Evolutionary conservation across 768 basidiomycete species (phyloP).

Genomic region (Pisolithus albus): DNA sequence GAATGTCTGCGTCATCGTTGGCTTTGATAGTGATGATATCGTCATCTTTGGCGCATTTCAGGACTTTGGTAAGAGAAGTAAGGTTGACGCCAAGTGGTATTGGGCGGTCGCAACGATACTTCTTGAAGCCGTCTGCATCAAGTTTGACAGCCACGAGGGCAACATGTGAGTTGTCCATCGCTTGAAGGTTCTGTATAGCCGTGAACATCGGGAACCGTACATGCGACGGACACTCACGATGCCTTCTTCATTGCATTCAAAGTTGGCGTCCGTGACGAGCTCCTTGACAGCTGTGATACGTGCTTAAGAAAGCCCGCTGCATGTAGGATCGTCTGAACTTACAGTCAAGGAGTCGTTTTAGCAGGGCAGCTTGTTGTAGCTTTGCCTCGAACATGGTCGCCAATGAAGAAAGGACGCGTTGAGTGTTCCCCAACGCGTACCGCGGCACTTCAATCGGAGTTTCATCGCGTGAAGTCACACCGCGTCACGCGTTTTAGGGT

Average conservation of each 20-base stretch:
- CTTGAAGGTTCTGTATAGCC: constrained; percentile 67
- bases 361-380: constrained; percentile 75
- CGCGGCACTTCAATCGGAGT: constrained; percentile 32
- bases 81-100: constrained; percentile 90
- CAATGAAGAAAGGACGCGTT: constrained; percentile 13
- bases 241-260: constrained; percentile 94
- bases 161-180: constrained; percentile 99
- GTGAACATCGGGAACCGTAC: not conserved
- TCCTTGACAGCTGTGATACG: constrained; percentile 80
- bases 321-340: constrained; percentile 17
- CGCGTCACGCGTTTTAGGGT: constrained; percentile 19
- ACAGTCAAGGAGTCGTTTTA: constrained; percentile 95
- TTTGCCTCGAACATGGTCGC: constrained; percentile 81
- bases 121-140: constrained; percentile 69
- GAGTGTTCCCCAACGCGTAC: constrained; percentile 3
- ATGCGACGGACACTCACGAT: constrained; percentile 45
- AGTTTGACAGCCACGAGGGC: constrained; percentile 90
- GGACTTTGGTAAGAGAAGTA: constrained; percentile 83
- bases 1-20: constrained; percentile 79
- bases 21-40: constrained; percentile 90
- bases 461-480: constrained; percentile 25
- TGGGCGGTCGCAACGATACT: constrained; percentile 90
- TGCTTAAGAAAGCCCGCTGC: not conserved
- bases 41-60: constrained; percentile 96
- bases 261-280: constrained; percentile 95